Evolutionary conservation across 768 basidiomycete species (phyloP), one percentile per base, ranked within the genome.

Genomic region (Botryobasidium botryosum): DNA sequence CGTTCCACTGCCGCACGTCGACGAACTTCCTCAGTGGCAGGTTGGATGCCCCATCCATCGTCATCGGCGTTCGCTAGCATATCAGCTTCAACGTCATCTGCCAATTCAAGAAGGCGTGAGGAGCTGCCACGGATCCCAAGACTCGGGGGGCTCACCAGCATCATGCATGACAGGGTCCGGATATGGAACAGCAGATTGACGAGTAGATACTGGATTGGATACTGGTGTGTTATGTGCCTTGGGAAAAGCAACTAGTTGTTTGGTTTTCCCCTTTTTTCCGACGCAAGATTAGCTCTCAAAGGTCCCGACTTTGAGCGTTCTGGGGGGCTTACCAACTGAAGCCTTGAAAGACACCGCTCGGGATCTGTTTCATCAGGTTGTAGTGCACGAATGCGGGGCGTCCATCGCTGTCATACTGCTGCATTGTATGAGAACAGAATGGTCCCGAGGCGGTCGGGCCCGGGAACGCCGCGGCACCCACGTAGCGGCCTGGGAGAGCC

Each of bases 401-500:
- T 2, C 55, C 55, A 23, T 44, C 35, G 31, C 59, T 53, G 18
- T 61, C 65, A 45, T 61, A 58, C 52, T 68, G 66, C 5, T 59
- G 28, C 59, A 62, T 61, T 20, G 58, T 61, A 40, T 59, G 59
- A 5, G 52, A 32, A 42, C 57, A 54, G 40, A 50, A 53, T 18
- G 41, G 42, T 15, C 47, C 40, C 10, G 46, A 35, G 47, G 52
- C 15, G 43, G 59, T 28, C 54, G 57, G 24, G 46, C 55, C 15
- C 39, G 64, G 62, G n/a, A 67, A 48, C 4, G 53, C 61, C 1
- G 57, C 66, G 0, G 63, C 56, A 3, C 61, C 61, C 28, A 68
- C 59, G 50, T 60, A 62, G 5, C 63, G 58, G 1, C 65, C 65
- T 1, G 66, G 66, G 3, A 64, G 59, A 3, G 59, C 65, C 66